Evolutionary conservation across 495 filamentous ascomycete species (phyloP).

Genomic region (Aeminium ludgeri): DNA sequence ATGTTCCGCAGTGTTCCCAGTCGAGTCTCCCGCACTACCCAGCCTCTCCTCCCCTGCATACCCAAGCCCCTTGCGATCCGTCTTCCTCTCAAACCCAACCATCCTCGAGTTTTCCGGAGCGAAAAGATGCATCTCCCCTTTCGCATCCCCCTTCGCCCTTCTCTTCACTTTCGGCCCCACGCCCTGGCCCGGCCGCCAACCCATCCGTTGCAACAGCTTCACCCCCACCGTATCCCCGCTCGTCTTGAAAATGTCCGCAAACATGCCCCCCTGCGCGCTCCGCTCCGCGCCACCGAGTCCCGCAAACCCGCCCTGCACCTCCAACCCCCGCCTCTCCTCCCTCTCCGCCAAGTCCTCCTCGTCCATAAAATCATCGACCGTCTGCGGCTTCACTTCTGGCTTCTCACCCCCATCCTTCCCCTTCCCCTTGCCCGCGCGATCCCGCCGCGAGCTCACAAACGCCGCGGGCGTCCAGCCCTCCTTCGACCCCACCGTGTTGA

Average conservation of each 20-base stretch:
- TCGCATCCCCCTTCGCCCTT: constrained; percentile 48
- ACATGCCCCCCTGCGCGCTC: constrained; percentile 33
- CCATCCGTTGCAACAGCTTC: constrained; percentile 81
- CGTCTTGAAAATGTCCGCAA: constrained; percentile 60
- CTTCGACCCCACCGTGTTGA: constrained; percentile 94
- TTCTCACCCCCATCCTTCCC: constrained; percentile 32
- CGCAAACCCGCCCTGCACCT: constrained; percentile 55
- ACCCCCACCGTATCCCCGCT: constrained; percentile 79
- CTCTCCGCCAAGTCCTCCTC: constrained; percentile 87
- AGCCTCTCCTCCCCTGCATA: constrained; percentile 52
- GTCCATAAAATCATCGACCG: constrained; percentile 92
- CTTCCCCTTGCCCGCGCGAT: constrained; percentile 47
- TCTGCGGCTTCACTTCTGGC: too few species aligned
- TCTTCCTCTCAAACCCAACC: constrained; percentile 60
- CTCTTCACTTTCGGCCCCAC: constrained; percentile 78
- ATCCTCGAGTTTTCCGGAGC: constrained; percentile 72
- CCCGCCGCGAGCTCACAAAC: constrained; percentile 78
- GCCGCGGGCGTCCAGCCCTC: constrained; percentile 90
- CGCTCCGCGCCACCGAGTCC: constrained; percentile 47
- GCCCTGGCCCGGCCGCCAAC: constrained; percentile 88
- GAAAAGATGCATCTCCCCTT: constrained; percentile 46
- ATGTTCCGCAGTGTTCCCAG: constrained; percentile 2
- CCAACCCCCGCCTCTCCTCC: constrained; percentile 54
- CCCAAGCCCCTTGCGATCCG: constrained; percentile 67
- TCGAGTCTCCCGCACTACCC: constrained; percentile 10